Base-by-base conservation (phyloP, 176 grass and related monocot species). In the Secale cereale region DNA sequence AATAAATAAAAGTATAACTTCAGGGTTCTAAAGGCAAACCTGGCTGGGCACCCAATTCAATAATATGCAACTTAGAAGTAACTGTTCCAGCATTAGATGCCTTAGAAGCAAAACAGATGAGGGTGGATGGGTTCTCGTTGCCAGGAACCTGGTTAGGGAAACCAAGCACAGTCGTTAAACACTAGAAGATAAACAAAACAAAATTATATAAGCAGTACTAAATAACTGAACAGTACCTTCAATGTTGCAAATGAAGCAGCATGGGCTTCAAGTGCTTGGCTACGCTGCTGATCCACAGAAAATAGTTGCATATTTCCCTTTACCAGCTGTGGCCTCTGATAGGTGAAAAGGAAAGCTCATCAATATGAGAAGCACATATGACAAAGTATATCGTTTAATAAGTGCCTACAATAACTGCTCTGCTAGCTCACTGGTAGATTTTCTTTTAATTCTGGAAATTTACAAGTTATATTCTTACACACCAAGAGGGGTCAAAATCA, bases 251-350 rank as follows among this genome's bases (percentile, higher is more conserved):
- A 99, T 46, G 93, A 94, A 74, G 97, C 97, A 56, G 97, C 90
- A 89, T 99, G 97, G 79, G 94, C 97, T 96, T 99, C 97, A 91
- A 99, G 93, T 35, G 93, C 93, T 85, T 99, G 97, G 48, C 97
- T 99, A 84, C 97, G 93, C 78, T 99, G 97, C 64, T 99, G 93
- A 62, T 99, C 97, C 45, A 99, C 90, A 74, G 97, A 99, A 89
- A 99, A 99, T 65, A 99, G 94, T 77, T 99, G 97, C 94, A 99
- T 96, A 65, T 92, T 99, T 80, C 97, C 97, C 78, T 99, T 99
- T 77, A 96, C 97, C 71, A 99, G 66, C 81, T 99, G 97, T 13
- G 94, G 94, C 79, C 91, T 94, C 97, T 99, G 76, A 52, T 69
- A 83, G 56, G n/a, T 66, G 62, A 86, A 87, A 62, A 85, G 23